Percentiles rank a stretch among this genome's conserved stretches.
These are phyloP conservation scores for Tetratostichococcus sp. DNA, from an alignment of 139 green algal species.

Conservation along the genomic window DNA sequence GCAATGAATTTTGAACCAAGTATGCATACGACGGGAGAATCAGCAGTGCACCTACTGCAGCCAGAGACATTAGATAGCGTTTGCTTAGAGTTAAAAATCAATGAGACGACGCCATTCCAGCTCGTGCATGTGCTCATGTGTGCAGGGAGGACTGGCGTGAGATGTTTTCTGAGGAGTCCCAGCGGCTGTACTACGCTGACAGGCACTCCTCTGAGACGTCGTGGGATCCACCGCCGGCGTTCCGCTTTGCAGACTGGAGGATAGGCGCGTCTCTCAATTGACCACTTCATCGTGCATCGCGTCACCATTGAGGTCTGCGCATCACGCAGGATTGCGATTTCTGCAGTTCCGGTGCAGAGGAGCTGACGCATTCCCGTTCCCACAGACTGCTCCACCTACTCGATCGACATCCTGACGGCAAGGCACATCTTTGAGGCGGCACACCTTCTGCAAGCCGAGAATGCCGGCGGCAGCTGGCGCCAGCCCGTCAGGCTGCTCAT, in stretches of 20 bases:
- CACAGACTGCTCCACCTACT: slow-evolving; percentile 1
- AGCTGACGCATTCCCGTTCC: neutral
- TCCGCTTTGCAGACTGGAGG: slow-evolving; percentile 17
- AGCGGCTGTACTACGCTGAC: neutral
- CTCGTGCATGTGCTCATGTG: too few species aligned
- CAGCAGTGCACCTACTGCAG: too few species aligned
- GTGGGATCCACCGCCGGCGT: slow-evolving; percentile 14
- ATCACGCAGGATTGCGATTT: too few species aligned
- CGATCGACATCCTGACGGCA: neutral
- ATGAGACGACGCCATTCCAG: too few species aligned
- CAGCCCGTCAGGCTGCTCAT: slow-evolving; percentile 1
- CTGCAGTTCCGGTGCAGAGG: too few species aligned
- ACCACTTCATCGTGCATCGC: too few species aligned
- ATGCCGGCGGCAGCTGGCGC: slow-evolving; percentile 4
- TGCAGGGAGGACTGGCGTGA: neutral
- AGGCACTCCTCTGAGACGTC: neutral
- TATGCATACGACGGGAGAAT: too few species aligned
- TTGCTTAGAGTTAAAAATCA: too few species aligned
- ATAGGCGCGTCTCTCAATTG: neutral
- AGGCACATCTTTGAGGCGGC: slow-evolving; percentile 15
- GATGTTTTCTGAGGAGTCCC: neutral
- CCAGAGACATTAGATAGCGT: too few species aligned
- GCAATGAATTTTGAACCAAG: too few species aligned
- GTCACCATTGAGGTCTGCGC: too few species aligned
- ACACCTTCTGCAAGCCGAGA: neutral